These are phyloP conservation scores for Capsella bursapastoris DNA, from an alignment of 345 rosid genomes.

Conservation along the genomic window DNA sequence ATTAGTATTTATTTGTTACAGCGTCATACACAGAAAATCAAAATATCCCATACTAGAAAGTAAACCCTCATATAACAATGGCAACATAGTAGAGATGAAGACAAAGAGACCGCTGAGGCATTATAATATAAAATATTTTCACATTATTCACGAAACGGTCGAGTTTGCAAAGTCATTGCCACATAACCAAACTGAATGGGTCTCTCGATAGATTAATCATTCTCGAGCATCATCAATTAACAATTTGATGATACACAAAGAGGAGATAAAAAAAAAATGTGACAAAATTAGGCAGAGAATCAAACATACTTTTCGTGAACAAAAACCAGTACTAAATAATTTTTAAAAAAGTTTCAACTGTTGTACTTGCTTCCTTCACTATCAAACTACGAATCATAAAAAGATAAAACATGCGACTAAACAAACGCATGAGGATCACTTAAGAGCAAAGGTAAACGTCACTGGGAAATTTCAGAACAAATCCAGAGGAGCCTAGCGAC, in stretches of 20 bases:
- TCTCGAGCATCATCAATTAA: slow-evolving; percentile 8
- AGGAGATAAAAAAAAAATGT: not conserved
- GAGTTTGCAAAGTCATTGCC: not conserved
- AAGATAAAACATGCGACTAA: slow-evolving; percentile 31
- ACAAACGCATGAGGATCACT: slow-evolving; percentile 23
- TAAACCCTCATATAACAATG: not conserved
- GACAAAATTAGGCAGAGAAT: not conserved
- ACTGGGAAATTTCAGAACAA: slow-evolving; percentile 15
- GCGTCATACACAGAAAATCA: not conserved
- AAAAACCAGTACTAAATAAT: not conserved
- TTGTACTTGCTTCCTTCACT: slow-evolving; percentile 19
- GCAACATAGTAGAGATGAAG: not conserved
- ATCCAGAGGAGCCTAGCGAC: slow-evolving; percentile 31
- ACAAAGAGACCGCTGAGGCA: not conserved
- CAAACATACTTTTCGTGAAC: not conserved
- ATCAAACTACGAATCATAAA: slow-evolving; percentile 31
- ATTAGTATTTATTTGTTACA: not conserved
- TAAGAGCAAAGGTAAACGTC: slow-evolving; percentile 5
- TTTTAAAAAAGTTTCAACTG: slow-evolving; percentile 27
- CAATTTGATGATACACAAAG: not conserved
- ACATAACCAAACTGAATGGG: not conserved
- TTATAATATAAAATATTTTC: too few species aligned
- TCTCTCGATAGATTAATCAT: not conserved
- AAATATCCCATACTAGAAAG: not conserved
- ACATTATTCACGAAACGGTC: not conserved